Conservation (phyloP, 164 flowering plant species). For the Chloranthus sessilifolius region DNA sequence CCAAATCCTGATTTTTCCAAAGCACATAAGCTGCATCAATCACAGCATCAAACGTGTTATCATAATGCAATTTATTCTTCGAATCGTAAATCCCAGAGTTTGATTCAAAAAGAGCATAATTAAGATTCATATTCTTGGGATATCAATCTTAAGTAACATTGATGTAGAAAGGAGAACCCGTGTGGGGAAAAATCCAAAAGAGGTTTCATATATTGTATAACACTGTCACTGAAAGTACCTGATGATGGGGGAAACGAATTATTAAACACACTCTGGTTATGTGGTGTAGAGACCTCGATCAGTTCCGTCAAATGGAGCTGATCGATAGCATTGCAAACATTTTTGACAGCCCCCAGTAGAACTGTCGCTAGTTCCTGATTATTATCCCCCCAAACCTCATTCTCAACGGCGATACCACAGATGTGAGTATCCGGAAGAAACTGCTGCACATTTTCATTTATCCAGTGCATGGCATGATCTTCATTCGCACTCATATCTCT, state of each 20-base stretch:
- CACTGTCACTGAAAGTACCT: conserved; percentile 48
- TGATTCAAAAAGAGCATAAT: conserved; percentile 58
- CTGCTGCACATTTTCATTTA: conserved; percentile 63
- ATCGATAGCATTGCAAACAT: conserved; percentile 50
- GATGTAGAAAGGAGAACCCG: conserved; percentile 64
- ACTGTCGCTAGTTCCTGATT: conserved; percentile 48
- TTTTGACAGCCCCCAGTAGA: conserved; percentile 59
- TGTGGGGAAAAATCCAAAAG: conserved; percentile 57
- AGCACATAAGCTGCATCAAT: conserved; percentile 75
- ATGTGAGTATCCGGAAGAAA: conserved; percentile 58
- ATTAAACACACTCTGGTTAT: conserved; percentile 70
- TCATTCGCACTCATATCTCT: conserved; percentile 55
- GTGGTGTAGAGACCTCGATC: conserved; percentile 59
- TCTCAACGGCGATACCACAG: conserved; percentile 76
- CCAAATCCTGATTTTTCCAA: conserved; percentile 59
- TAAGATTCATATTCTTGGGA: conserved; percentile 52
- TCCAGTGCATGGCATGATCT: conserved; percentile 63
- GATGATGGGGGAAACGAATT: conserved; percentile 73
- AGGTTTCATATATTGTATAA: conserved; percentile 59
- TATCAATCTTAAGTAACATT: conserved; percentile 78
- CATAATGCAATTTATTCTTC: conserved; percentile 70
- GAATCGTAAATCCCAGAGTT: conserved; percentile 57
- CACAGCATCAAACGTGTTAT: conserved; percentile 82
- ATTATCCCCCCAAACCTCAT: conserved; percentile 59
- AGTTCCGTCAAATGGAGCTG: conserved; percentile 26